Conservation (phyloP, 352 stramenopile genomes). For the Pythium sukuiense region DNA sequence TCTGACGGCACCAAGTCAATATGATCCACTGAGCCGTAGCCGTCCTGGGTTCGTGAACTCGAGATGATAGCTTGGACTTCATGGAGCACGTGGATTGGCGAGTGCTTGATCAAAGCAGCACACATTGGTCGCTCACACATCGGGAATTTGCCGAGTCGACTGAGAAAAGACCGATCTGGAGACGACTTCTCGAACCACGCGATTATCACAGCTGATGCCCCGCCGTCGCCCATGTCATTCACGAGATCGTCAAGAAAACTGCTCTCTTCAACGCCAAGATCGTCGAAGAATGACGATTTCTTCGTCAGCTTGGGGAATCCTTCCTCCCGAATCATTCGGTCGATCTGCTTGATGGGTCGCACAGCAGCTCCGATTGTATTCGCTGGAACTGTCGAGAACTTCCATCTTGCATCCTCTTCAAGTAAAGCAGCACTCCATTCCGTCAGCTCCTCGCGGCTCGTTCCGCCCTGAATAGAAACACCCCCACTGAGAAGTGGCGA, state of each 20-base stretch:
- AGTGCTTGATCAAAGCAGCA: conserved; percentile 79
- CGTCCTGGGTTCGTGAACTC: conserved; percentile 32
- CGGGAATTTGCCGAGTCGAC: conserved; percentile 70
- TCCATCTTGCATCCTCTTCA: conserved; percentile 24
- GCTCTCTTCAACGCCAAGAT: conserved; percentile 36
- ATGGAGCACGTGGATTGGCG: conserved; percentile 68
- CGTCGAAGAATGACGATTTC: conserved; percentile 30
- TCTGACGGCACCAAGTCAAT: conserved; percentile 68
- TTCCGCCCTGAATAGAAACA: conserved; percentile 26
- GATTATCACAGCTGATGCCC: conserved; percentile 58
- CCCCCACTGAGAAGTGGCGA: conserved; percentile 79
- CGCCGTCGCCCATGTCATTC: conserved; percentile 56
- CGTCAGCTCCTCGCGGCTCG: conserved; percentile 23
- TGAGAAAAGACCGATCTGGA: conserved; percentile 79
- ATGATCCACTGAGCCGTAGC: conserved; percentile 36
- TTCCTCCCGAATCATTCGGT: conserved; percentile 16
- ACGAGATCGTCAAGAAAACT: conserved; percentile 60
- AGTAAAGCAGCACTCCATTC: conserved; percentile 25
- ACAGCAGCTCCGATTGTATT: neutral
- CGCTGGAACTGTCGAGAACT: conserved; percentile 5
- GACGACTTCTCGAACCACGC: conserved; percentile 73
- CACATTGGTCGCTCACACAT: conserved; percentile 69
- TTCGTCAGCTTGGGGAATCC: conserved; percentile 21
- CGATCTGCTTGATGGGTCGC: conserved; percentile 10
- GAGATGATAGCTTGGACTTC: conserved; percentile 78